phyloP scores from a whole-genome alignment of 1,284 basidiomycete species.

The Leccinum pachyderme region DNA sequence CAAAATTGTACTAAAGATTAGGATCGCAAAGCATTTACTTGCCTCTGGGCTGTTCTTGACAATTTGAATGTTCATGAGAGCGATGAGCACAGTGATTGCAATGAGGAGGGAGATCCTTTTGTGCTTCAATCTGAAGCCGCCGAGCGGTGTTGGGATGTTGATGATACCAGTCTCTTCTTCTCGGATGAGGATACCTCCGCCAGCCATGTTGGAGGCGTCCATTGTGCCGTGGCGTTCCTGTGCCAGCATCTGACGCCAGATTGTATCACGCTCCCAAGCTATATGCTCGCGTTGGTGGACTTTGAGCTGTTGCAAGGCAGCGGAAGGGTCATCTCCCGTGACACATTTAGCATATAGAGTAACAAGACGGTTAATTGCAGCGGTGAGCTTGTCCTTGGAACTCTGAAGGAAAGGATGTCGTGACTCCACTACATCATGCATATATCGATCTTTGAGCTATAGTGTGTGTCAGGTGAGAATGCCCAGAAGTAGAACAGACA shows the following conservation, averaged over 20 bases:
- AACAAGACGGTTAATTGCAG: constrained; percentile 61
- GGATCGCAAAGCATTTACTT: constrained; percentile 88
- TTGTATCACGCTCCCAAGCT: constrained; percentile 92
- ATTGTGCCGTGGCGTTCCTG: constrained; percentile 72
- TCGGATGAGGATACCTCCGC: constrained; percentile 52
- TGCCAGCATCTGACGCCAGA: constrained; percentile 98
- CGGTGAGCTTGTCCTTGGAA: constrained; percentile 66
- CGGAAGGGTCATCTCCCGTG: constrained; percentile 67
- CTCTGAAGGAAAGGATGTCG: constrained; percentile 66
- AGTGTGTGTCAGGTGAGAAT: not conserved
- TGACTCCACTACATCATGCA: constrained; percentile 73
- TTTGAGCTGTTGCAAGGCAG: constrained; percentile 81
- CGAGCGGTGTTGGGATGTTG: constrained; percentile 58
- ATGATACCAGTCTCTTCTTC: constrained; percentile 53
- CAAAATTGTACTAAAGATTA: constrained; percentile 89
- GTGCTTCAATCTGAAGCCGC: constrained; percentile 61
- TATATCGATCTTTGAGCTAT: constrained; percentile 80
- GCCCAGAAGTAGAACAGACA: not conserved
- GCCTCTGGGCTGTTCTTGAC: constrained; percentile 70
- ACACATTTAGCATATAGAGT: constrained; percentile 88
- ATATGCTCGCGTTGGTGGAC: constrained; percentile 91
- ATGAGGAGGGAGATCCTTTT: constrained; percentile 60
- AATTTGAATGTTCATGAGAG: constrained; percentile 59
- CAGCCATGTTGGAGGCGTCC: constrained; percentile 40
- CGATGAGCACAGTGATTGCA: constrained; percentile 57